A percentile compares a stretch with the other conserved stretches of the same genome.
These are phyloP conservation scores for Trebouxia sp. DNA, from an alignment of 139 green algal species.

Conservation along the genomic window DNA sequence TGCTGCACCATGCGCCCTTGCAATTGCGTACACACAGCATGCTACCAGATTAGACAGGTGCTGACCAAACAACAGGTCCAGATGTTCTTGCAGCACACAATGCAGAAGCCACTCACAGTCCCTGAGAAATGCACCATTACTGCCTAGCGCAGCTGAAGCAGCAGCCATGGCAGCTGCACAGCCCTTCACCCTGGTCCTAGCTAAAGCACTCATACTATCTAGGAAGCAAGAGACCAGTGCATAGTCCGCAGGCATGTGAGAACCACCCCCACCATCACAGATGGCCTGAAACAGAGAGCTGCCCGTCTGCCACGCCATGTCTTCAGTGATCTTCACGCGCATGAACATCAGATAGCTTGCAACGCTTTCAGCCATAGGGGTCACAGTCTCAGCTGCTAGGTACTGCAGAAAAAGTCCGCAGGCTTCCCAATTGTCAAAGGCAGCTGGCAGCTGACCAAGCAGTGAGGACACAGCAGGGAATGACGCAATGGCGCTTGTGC, in stretches of 20 bases:
- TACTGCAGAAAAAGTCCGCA: neutral
- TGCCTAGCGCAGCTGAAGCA: neutral
- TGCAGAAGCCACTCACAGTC: neutral
- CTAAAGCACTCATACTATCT: neutral
- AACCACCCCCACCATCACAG: neutral
- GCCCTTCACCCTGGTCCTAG: neutral
- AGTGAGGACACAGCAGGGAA: conserved; percentile 24
- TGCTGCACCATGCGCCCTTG: neutral
- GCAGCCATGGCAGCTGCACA: neutral
- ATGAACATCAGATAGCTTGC: conserved; percentile 21
- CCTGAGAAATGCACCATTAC: neutral
- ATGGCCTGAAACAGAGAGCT: conserved; percentile 32
- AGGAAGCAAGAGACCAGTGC: neutral
- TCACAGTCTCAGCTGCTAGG: neutral
- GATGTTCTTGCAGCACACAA: conserved; percentile 18
- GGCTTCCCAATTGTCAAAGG: conserved; percentile 11
- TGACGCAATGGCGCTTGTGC: neutral
- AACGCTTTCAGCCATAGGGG: neutral
- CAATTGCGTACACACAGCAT: conserved; percentile 33
- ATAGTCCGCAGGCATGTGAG: neutral
- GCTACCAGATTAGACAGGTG: conserved; percentile 35
- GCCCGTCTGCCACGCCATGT: conserved; percentile 30
- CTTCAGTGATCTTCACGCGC: conserved; percentile 21
- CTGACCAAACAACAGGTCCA: conserved; percentile 38
- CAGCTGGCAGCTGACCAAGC: neutral